Base-by-base conservation (phyloP, 2,329 filamentous ascomycete genomes). In the Cryphonectria japonica region DNA sequence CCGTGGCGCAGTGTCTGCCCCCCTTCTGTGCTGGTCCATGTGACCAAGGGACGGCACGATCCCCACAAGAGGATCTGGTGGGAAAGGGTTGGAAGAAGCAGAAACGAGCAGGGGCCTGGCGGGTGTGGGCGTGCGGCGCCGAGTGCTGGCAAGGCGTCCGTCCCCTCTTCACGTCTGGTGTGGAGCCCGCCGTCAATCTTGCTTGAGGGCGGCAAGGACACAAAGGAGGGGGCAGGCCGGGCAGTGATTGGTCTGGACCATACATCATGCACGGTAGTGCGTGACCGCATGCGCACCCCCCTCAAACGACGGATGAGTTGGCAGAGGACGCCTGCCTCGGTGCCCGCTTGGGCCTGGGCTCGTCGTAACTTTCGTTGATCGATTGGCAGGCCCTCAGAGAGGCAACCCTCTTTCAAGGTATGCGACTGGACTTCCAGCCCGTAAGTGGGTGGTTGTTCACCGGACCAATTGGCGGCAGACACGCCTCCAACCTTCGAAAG, bases 71-170 rank as follows among this genome's bases (percentile, higher is more conserved):
- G 50, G 34, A 57, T 69, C 57, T 64, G 67, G 46, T 69, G 67
- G 67, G 67, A 69, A 69, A 69, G 67, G 67, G 67, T 69, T 63
- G 59, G 22, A 41, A 69, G 34, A 63, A 1, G 32, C 46, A 29
- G 67, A 37, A 41, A 67, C 50, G 32, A 39, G 46, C 46, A 67
- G 46, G 65, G 65, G 22, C n/a, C 13, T 50, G 34, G 19, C 8
- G 34, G 14, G 22, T n/a, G 37, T 22, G 34, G 61, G 52, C 46
- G 37, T 41, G 32, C 34, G 65, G 43, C 43, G 64, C 9, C 26
- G 11, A 11, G 29, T 50, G 67, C 67, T 64, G 67, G 67, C 67
- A 64, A 13, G 29, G 19, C 29, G 22, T 41, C n/a, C 50, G 60
- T 43, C 57, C 66, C 39, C 22, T 50, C 46, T 50, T 46, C 52